A percentile compares a stretch with the other conserved stretches of the same genome.
Conservation (phyloP, 2,329 filamentous ascomycete species). For the Penicillium sp. region DNA sequence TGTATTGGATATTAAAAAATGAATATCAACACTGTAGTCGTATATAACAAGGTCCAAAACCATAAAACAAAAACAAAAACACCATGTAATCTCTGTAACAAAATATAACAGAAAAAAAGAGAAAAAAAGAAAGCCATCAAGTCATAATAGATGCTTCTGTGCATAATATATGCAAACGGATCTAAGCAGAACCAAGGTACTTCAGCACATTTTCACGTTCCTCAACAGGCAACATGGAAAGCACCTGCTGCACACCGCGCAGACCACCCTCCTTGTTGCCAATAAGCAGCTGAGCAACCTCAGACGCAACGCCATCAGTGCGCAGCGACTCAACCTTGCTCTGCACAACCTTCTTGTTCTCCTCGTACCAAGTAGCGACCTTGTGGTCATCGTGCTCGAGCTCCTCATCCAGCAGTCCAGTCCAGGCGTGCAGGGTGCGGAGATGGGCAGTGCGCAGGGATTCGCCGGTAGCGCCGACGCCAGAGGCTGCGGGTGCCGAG, state of each 20-base stretch:
- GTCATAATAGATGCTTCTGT: constrained; percentile 10
- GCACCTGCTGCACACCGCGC: constrained; percentile 75
- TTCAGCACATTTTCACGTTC: constrained; percentile 78
- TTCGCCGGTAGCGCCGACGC: constrained; percentile 32
- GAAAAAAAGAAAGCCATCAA: constrained; percentile 15
- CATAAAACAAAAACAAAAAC: constrained; percentile 1
- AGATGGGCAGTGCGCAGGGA: constrained; percentile 59
- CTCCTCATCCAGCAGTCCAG: constrained; percentile 54
- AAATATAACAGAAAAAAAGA: constrained; percentile 2
- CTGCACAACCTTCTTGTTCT: constrained; percentile 73
- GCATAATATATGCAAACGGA: neutral
- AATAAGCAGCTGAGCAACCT: constrained; percentile 61
- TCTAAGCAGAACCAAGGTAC: constrained; percentile 34
- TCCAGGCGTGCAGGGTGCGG: constrained; percentile 73
- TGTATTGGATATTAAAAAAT: neutral
- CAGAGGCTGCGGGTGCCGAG: constrained; percentile 34
- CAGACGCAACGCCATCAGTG: constrained; percentile 60
- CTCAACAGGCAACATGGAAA: constrained; percentile 75
- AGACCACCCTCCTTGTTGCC: constrained; percentile 61
- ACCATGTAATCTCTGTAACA: constrained; percentile 12
- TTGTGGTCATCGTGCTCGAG: constrained; percentile 72
- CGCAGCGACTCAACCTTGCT: constrained; percentile 79
- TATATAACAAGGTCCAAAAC: neutral
- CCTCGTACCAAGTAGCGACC: constrained; percentile 92
- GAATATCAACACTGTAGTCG: neutral